phyloP scores from a whole-genome alignment of 805 yeast species.

The Pichia californica region DNA sequence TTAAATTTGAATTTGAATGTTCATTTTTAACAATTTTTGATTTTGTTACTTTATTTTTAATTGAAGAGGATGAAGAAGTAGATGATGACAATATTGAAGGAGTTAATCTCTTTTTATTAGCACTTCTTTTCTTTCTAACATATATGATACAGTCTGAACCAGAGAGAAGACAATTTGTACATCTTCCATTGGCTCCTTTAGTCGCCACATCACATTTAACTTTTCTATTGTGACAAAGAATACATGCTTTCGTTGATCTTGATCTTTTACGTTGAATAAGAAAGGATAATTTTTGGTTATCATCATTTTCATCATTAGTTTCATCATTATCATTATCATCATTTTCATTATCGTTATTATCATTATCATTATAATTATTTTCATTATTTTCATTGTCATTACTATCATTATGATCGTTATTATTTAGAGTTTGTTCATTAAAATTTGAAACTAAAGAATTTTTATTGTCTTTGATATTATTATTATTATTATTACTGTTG shows the following conservation, averaged over 20 bases:
- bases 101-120: constrained; percentile 10
- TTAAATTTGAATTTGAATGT: background rate
- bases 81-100: background rate
- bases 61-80: background rate
- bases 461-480: too few species aligned
- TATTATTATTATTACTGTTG: background rate
- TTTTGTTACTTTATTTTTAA: too few species aligned
- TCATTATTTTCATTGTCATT: too few species aligned
- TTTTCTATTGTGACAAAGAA: constrained; percentile 66
- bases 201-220: constrained; percentile 61
- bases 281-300: background rate
- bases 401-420: too few species aligned
- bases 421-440: too few species aligned
- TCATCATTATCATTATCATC: background rate
- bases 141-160: constrained; percentile 54
- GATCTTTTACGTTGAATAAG: constrained; percentile 33
- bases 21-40: too few species aligned
- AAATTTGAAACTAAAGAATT: too few species aligned
- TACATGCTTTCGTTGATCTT: constrained; percentile 65
- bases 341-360: background rate
- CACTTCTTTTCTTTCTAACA: constrained; percentile 40
- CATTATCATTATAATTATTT: background rate
- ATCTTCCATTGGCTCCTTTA: constrained; percentile 41
- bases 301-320: background rate
- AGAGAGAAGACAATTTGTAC: constrained; percentile 63